A percentile compares a stretch with the other conserved stretches of the same genome.
Conservation (phyloP, 805 yeast species). For the Saccharomycopsis oosterbeekiorum region DNA sequence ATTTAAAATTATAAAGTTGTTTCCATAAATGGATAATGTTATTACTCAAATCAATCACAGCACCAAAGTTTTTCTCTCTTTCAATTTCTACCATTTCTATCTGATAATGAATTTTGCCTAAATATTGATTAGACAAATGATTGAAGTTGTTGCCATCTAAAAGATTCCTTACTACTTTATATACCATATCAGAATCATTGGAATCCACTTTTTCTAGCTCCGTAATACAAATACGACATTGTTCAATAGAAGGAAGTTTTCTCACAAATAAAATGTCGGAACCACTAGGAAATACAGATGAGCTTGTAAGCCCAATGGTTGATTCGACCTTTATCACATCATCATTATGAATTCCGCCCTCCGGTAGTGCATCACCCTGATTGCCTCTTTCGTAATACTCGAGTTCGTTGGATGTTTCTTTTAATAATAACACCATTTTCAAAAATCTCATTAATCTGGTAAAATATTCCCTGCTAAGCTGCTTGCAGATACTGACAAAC, state of each 20-base stretch:
- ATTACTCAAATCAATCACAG: slow-evolving; percentile 11
- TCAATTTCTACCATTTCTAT: slow-evolving; percentile 18
- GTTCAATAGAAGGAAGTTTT: slow-evolving; percentile 13
- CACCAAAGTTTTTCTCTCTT: slow-evolving; percentile 11
- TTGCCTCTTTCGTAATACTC: slow-evolving; percentile 7
- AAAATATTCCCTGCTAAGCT: slow-evolving; percentile 15
- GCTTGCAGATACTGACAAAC: slow-evolving; percentile 4
- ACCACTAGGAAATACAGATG: neutral
- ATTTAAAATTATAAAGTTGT: slow-evolving; percentile 6
- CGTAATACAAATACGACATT: slow-evolving; percentile 14
- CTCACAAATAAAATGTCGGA: slow-evolving; percentile 4
- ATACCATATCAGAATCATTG: slow-evolving; percentile 18
- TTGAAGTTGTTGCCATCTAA: slow-evolving; percentile 19
- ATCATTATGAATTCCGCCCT: neutral
- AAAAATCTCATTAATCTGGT: slow-evolving; percentile 12
- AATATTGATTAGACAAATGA: slow-evolving; percentile 17
- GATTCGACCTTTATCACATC: neutral
- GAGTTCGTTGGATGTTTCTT: slow-evolving; percentile 14
- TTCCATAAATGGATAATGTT: slow-evolving; percentile 13
- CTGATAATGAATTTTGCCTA: slow-evolving; percentile 15
- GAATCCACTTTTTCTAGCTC: slow-evolving; percentile 14
- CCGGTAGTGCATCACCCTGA: neutral
- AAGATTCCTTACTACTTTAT: slow-evolving; percentile 12
- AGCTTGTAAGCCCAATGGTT: neutral
- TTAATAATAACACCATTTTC: slow-evolving; percentile 8